Conservation (phyloP, 2,329 filamentous ascomycete species). For the Falciphora oryzae region DNA sequence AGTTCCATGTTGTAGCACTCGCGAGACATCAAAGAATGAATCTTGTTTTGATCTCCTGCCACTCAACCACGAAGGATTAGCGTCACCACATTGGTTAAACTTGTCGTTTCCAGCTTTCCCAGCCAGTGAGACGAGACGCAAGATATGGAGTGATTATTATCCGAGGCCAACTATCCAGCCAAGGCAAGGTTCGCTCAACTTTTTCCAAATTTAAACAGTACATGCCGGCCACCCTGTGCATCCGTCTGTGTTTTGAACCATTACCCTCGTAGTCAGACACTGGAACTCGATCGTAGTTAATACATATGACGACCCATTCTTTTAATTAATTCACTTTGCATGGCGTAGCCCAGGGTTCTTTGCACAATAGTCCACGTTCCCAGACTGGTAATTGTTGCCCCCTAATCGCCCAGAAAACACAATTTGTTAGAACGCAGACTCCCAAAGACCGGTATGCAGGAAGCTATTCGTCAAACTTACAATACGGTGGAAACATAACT, state of each 20-base stretch:
- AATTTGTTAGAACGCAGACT: neutral
- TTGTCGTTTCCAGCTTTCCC: too few relatives aligned
- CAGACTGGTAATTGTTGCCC: slow-evolving; percentile 13
- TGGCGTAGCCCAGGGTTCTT: slow-evolving; percentile 12
- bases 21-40: too few relatives aligned
- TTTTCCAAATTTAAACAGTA: neutral
- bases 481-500: slow-evolving; percentile 25
- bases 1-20: too few relatives aligned
- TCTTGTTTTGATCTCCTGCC: too few relatives aligned
- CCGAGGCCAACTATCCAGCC: neutral
- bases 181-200: too few relatives aligned
- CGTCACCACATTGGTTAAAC: too few relatives aligned
- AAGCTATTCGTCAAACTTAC: neutral
- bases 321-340: neutral
- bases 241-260: neutral
- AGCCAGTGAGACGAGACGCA: too few relatives aligned
- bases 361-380: slow-evolving; percentile 15
- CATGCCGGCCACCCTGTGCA: neutral
- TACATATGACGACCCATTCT: neutral
- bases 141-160: too few relatives aligned
- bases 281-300: neutral
- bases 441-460: neutral
- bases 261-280: neutral
- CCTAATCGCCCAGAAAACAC: neutral
- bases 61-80: too few relatives aligned